Evolutionary conservation across 2,329 filamentous ascomycete genomes (phyloP).

Genomic region (Stachybotrys chartarum): DNA sequence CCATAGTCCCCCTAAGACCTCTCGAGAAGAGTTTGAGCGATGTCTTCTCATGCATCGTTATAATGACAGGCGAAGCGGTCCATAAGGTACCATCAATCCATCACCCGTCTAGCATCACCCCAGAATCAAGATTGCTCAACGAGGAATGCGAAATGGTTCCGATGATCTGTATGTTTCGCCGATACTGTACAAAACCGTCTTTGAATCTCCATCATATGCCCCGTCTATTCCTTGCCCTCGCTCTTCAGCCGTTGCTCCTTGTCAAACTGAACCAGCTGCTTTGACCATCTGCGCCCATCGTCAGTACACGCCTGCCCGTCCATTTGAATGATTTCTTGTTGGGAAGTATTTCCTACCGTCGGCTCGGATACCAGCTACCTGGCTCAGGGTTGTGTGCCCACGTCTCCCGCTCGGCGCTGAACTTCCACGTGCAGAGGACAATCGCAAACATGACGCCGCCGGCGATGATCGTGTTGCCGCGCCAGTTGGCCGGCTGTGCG

Average conservation of each 20-base stretch:
- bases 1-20: too few relatives aligned
- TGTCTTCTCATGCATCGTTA: too few relatives aligned
- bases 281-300: slow-evolving; percentile 32
- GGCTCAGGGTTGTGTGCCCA: slow-evolving; percentile 70
- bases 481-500: slow-evolving; percentile 90
- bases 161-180: slow-evolving; percentile 4
- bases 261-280: slow-evolving; percentile 37
- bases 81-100: too few relatives aligned
- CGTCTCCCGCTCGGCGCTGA: slow-evolving; percentile 67
- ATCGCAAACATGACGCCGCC: slow-evolving; percentile 62
- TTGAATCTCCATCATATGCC: slow-evolving; percentile 5
- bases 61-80: too few relatives aligned
- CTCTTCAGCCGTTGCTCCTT: slow-evolving; percentile 30
- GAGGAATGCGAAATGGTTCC: not conserved
- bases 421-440: slow-evolving; percentile 58
- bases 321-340: not conserved
- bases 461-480: slow-evolving; percentile 77
- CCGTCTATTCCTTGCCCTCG: not conserved
- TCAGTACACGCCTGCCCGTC: slow-evolving; percentile 11
- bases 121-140: too few relatives aligned
- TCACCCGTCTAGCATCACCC: too few relatives aligned
- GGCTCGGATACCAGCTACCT: slow-evolving; percentile 73
- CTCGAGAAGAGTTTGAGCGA: too few relatives aligned
- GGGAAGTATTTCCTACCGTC: slow-evolving; percentile 55
- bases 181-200: slow-evolving; percentile 14